Evolutionary conservation across 805 yeast genomes (phyloP).

Genomic region (Pichia occidentalis): DNA sequence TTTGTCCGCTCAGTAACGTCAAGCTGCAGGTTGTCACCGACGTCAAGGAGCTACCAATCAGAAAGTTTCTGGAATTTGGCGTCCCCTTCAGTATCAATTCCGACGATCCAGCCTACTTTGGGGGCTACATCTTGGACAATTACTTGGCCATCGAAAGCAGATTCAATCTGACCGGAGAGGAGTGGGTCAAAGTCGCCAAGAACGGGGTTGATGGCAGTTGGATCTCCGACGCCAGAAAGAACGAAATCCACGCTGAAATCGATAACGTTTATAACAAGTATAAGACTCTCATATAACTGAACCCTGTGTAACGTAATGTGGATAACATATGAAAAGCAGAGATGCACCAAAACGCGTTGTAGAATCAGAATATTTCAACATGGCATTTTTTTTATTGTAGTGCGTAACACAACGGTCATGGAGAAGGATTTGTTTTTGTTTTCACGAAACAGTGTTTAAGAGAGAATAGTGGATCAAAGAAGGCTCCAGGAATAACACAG

Average conservation of each 20-base stretch:
- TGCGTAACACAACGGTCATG: background rate
- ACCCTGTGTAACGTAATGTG: too few species aligned
- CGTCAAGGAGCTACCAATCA: slow-evolving; percentile 61
- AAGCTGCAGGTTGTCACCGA: slow-evolving; percentile 67
- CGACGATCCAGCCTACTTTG: slow-evolving; percentile 79
- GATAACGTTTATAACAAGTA: slow-evolving; percentile 34
- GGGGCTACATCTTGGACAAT: slow-evolving; percentile 77
- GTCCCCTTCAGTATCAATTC: slow-evolving; percentile 73
- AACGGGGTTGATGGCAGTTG: slow-evolving; percentile 70
- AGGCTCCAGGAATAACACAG: background rate
- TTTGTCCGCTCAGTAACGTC: slow-evolving; percentile 76
- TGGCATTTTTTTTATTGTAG: background rate
- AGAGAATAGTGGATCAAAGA: background rate
- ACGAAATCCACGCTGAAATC: slow-evolving; percentile 37
- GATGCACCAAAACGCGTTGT: too few species aligned
- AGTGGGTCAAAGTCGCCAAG: slow-evolving; percentile 59
- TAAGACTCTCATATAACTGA: slow-evolving; percentile 10
- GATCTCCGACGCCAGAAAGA: slow-evolving; percentile 53
- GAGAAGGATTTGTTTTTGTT: background rate
- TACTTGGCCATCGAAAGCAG: slow-evolving; percentile 58
- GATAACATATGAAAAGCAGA: too few species aligned
- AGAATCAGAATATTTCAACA: too few species aligned
- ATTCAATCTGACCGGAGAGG: slow-evolving; percentile 53
- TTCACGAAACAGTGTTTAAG: background rate
- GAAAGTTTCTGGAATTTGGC: slow-evolving; percentile 48